Evolutionary conservation across 2,329 filamentous ascomycete genomes (phyloP), one percentile per base, ranked within the genome.

Genomic region (Elsinoe perseae): DNA sequence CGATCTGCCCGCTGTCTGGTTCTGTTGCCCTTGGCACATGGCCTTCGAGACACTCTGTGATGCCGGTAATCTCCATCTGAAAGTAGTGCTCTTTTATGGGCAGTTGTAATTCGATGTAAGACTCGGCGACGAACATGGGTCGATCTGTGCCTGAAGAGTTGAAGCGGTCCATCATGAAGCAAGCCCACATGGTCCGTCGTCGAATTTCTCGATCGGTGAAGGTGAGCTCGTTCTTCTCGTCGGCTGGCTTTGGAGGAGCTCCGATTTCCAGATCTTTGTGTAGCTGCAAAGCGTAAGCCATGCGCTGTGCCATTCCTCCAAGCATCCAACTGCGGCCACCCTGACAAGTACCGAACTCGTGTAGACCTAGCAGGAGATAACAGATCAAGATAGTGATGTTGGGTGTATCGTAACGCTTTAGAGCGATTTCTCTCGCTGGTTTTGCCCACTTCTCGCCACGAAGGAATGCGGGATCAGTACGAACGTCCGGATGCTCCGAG

Each of bases 291-390:
- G 93, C 93, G 70, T 95, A 96, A 7, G 92, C 93, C 93, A 97
- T 97, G 36, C 93, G 82, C 65, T 95, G 90, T 12, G 92, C 93
- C 76, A 95, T 91, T 1, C 93, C 93, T 16, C 91, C 91, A 61
- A 97, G 82, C 58, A 95, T 89, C 93, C 93, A 98, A 68, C 91
- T 96, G 62, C 92, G 82, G 12, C 91, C 92, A 57, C 93, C 93
- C 68, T 97, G 92, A 67, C 93, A 97, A 10, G 92, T 97, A 56
- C 93, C 93, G 64, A 97, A 97, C 66, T 96, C 92, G 68, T 98
- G 92, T 34, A 98, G 77, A 2, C 90, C 91, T 14, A 97, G 79
- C 16, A 97, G 81, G 7, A 97, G 72, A 59, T 95, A 85, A 46
- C 92, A 93, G 4, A 91, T 96, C 44, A 98, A 73, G 40, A 96